Evolutionary conservation across 495 filamentous ascomycete species (phyloP), one percentile per base, ranked within the genome.

Genomic region (Cenococcum geophilum): DNA sequence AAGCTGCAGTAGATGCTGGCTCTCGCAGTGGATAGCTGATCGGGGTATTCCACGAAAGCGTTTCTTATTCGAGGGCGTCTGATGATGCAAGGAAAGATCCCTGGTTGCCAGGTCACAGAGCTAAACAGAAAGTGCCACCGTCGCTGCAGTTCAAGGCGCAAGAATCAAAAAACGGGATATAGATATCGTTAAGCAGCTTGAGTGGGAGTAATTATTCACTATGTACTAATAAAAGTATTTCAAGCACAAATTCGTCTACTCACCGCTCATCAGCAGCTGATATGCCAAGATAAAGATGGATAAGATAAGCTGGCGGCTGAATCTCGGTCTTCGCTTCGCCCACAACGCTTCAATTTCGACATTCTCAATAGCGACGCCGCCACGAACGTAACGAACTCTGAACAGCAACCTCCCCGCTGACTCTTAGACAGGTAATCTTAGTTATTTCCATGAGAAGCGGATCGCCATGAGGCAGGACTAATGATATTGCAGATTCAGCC

Each of bases 401-500:
- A 57, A 57, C 65, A 58, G 18, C 65, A 52, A 68, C 65, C 57
- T 49, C 20, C 36, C 47, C 21, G 53, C 65, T 68, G 61, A 68
- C 1, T 64, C 65, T 40, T 60, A 68, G 65, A 68, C 58, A 32
- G 40, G 23, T 6, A 37, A 68, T 63, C 64, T 67, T 60, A 53
- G 65, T 60, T 68, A 45, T 34, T 3, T 32, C 27, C 2, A 32
- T 32, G 2, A 32, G 6, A 32, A 32, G 2, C 27, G 27, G 27
- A 32, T 32, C 27, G 27, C n/a, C 34, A 11, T 22, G 45, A 18
- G 45, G 8, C 5, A 52, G 47, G 9, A 55, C 49, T 68, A 42
- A 68, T 54, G 23, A 20, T 9, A 22, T 1, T 10, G 5, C 37
- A 68, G 66, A 68, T 59, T 62, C 62, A 65, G 66, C 85, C 81